Base-by-base conservation (phyloP, 2,329 filamentous ascomycete species). In the Blastomyces parvus region DNA sequence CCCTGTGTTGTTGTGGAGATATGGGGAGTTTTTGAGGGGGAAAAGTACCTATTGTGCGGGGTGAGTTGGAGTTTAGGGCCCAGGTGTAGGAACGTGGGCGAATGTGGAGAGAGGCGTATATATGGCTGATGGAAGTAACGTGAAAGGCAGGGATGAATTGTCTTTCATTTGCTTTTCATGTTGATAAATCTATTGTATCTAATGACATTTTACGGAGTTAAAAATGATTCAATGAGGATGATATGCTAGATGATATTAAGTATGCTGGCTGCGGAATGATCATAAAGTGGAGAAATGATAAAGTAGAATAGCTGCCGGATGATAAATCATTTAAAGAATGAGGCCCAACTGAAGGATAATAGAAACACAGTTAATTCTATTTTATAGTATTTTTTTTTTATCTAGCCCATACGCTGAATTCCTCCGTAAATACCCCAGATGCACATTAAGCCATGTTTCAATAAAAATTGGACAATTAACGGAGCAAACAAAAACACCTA, bases 1-100 rank as follows among this genome's bases (percentile, higher is more conserved):
- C 27, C 81, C 82, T 19, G 70, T 83, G 1, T 69, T 83, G 63
- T 66, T 84, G 62, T 83, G 81, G 81, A 78, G 70, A 58, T 83
- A 73, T 71, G 82, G 82, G 0, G 76, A 77, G 70, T 68, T 56
- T 59, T 64, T 84, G 69, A 73, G 82, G 66, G 74, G 67, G 64
- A 77, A 72, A 70, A 82, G 80, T 71, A 73, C 77, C 27, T 83
- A 78, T 64, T 65, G 64, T 62, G 64, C 66, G 42, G 66, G 66
- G 17, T 64, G 57, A 59, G 38, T 19, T 40, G n/a, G 55, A 11
- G 30, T 30, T 19, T 19, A 0, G 19, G 17, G 25, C 3, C 9
- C 1, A 2, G 27, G 6, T 3, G 14, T 55, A 36, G 6, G 30
- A 11, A n/a, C 1, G 25, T 19, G 25, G 30, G 30, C 27, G 17